Evolutionary conservation across 2,329 filamentous ascomycete genomes (phyloP).

Genomic region (Mariannaea elegans): DNA sequence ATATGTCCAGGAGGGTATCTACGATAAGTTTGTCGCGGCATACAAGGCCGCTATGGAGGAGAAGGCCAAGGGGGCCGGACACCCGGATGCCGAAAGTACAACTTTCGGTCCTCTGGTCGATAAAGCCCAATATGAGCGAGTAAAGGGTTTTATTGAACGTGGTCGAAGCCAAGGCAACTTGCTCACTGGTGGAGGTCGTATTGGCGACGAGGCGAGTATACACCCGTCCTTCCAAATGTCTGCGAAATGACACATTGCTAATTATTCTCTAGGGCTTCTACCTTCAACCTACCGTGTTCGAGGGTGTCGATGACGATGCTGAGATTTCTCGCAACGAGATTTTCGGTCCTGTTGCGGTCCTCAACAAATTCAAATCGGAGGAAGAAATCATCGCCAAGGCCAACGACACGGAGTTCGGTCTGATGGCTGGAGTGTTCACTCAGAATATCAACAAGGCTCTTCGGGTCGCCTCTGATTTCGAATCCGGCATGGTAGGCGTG

Average conservation of each 20-base stretch:
- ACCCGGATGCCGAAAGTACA: constrained; percentile 66
- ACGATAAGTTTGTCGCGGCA: constrained; percentile 65
- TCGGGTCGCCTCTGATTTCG: constrained; percentile 62
- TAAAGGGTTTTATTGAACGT: constrained; percentile 54
- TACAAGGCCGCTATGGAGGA: constrained; percentile 69
- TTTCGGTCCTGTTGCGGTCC: constrained; percentile 65
- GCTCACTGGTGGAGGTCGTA: constrained; percentile 47
- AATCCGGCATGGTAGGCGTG: constrained; percentile 76
- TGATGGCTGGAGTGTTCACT: constrained; percentile 64
- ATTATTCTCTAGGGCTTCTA: constrained; percentile 47
- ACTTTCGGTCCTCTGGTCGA: constrained; percentile 67
- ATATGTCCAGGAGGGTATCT: constrained; percentile 72
- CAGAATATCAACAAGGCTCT: constrained; percentile 71
- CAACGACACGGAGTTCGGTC: constrained; percentile 60
- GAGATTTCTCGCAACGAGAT: constrained; percentile 63
- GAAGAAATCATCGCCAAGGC: constrained; percentile 63
- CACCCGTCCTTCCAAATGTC: neutral
- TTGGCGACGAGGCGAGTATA: constrained; percentile 49
- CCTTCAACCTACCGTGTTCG: constrained; percentile 58
- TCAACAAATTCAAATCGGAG: constrained; percentile 64
- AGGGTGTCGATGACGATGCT: constrained; percentile 50
- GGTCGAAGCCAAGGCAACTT: constrained; percentile 49
- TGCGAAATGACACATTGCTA: neutral
- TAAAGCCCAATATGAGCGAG: constrained; percentile 56
- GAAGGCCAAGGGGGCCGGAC: constrained; percentile 64